Evolutionary conservation across 768 basidiomycete genomes (phyloP).

Genomic region (Kwoniella sp.): DNA sequence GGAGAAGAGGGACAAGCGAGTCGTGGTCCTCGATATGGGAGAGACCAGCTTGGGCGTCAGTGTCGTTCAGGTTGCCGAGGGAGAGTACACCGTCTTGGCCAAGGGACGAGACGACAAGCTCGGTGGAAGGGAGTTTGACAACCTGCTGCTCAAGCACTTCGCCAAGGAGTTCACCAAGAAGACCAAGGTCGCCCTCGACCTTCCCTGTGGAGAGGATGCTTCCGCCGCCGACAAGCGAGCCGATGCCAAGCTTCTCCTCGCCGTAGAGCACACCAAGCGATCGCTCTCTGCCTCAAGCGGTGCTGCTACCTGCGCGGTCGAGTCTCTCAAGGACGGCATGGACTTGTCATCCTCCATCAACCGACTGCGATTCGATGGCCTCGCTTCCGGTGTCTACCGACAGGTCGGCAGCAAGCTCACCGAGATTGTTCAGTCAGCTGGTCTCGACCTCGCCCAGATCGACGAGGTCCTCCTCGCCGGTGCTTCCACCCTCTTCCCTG

Average conservation of each 20-base stretch:
- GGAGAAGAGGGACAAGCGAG: constrained; percentile 50
- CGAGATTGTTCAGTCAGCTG: constrained; percentile 45
- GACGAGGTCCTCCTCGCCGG: constrained; percentile 54
- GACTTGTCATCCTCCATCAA: constrained; percentile 75
- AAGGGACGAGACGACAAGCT: constrained; percentile 49
- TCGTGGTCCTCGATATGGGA: constrained; percentile 51
- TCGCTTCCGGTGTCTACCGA: constrained; percentile 49
- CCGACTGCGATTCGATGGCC: constrained; percentile 53
- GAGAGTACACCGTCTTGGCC: constrained; percentile 50
- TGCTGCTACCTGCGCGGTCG: constrained; percentile 81
- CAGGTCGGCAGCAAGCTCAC: constrained; percentile 49
- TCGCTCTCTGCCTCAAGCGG: constrained; percentile 80
- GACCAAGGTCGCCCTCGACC: constrained; percentile 68
- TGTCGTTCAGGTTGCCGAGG: constrained; percentile 47
- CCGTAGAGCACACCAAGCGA: constrained; percentile 90
- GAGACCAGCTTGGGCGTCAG: constrained; percentile 50
- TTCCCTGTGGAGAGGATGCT: constrained; percentile 58
- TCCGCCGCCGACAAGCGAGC: constrained; percentile 69
- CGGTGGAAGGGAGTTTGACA: constrained; percentile 51
- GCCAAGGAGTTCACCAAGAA: constrained; percentile 96
- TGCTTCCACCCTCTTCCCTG: constrained; percentile 52
- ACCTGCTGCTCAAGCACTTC: constrained; percentile 76
- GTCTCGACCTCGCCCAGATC: constrained; percentile 51
- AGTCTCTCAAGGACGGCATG: constrained; percentile 81
- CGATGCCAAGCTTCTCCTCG: constrained; percentile 85